A percentile compares a stretch with the other conserved stretches of the same genome.
phyloP scores from a whole-genome alignment of 345 rosid genomes.

The Lumnitzera littorea region DNA sequence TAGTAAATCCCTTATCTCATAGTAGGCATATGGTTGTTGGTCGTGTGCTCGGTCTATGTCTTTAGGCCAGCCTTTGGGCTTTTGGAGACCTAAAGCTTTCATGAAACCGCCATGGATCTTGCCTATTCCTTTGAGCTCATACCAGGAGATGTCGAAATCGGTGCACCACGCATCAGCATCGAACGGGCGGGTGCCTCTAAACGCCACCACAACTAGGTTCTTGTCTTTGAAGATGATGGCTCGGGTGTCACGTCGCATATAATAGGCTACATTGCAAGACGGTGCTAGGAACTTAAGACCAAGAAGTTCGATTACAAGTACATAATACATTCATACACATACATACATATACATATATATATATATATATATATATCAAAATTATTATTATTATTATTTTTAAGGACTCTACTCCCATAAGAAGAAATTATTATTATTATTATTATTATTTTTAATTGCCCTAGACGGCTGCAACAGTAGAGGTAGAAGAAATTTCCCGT shows the following conservation, averaged over 20 bases:
- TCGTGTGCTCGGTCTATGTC: conserved; percentile 12
- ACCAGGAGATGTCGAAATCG: conserved; percentile 71
- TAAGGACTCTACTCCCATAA: too few species aligned
- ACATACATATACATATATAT: neutral
- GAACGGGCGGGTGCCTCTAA: conserved; percentile 65
- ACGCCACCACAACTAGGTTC: conserved; percentile 40
- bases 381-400: neutral
- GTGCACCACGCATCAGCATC: conserved; percentile 64
- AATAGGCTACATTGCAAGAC: neutral
- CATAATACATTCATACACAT: neutral
- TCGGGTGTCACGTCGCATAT: conserved; percentile 44
- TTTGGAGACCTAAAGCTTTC: conserved; percentile 76
- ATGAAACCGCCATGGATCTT: conserved; percentile 69
- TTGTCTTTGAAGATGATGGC: conserved; percentile 39
- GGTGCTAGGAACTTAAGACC: neutral
- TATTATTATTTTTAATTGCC: too few species aligned
- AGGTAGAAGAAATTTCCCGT: too few species aligned
- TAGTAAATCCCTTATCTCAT: conserved; percentile 43
- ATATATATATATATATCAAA: neutral
- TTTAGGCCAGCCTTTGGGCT: conserved; percentile 48
- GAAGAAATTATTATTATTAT: too few species aligned
- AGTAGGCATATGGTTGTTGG: conserved; percentile 40
- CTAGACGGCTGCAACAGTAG: too few species aligned
- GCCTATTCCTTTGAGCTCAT: conserved; percentile 48
- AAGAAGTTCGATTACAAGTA: neutral